Evolutionary conservation across 768 basidiomycete genomes (phyloP), one percentile per base, ranked within the genome.

Genomic region (Amanita pallidorosea): DNA sequence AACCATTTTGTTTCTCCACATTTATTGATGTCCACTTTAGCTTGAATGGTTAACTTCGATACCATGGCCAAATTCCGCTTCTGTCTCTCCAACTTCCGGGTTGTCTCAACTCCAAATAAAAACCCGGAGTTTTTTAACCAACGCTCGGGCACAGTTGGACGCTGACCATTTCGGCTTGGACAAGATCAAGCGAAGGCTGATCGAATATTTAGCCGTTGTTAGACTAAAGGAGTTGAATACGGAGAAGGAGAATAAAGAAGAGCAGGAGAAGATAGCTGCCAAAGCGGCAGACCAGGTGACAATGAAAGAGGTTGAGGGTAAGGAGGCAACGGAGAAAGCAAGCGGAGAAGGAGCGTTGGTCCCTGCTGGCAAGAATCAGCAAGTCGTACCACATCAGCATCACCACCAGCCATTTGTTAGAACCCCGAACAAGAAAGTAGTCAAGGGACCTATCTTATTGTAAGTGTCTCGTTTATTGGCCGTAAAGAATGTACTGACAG

Each of bases 131-230:
- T 89, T 89, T 70, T 72, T 91, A 23, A 54, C 72, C 25, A 76
- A 73, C 34, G 90, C 93, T 23, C 81, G 87, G 20, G 70, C 70
- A 18, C 90, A 88, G 61, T 79, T 97, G 7, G 92, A 97, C 57
- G 74, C 80, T 11, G 93, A 95, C 53, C 93, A 97, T 63, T 95
- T 83, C 58, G 94, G 94, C 1, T 71, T 97, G 15, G 89, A 93
- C 52, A 89, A 88, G 63, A 85, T 97, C 63, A 97, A 96, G 74
- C 83, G 88, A 55, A 75, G 93, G 8, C 65, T 95, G 2, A 86
- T 95, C 42, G 94, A 96, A 60, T 96, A 91, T 63, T 77, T 97
- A 36, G 92, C 90, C 0, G 86, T 96, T 9, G 83, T 94, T 31
- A 70, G 89, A 53, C 66, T 77, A 45, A 72, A 74, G 59, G 73